These are phyloP conservation scores for Iberis amara DNA, from an alignment of 441 rosid genomes.

Conservation along the genomic window DNA sequence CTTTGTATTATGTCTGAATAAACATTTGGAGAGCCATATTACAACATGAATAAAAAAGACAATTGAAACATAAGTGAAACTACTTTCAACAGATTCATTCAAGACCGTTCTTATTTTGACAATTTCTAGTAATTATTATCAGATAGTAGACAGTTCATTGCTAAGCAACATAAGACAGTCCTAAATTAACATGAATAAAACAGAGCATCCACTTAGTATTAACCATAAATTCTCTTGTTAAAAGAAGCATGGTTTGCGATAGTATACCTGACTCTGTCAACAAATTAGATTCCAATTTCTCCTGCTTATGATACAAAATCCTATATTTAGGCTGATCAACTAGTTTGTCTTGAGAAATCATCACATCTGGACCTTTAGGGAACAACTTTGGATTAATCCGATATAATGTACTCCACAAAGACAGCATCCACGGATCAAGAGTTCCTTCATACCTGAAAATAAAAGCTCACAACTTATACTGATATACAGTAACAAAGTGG, in stretches of 20 bases:
- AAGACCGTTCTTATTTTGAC: neutral
- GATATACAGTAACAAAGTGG: neutral
- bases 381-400: conserved; percentile 53
- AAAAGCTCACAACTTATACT: conserved; percentile 3
- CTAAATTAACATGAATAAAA: neutral
- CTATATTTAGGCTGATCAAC: conserved; percentile 61
- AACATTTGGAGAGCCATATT: conserved; percentile 19
- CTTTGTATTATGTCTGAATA: conserved; percentile 51
- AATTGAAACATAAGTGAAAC: conserved; percentile 3
- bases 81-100: conserved; percentile 6
- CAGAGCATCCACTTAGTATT: neutral
- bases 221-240: neutral
- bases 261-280: conserved; percentile 44
- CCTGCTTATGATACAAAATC: conserved; percentile 42
- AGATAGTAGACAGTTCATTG: neutral
- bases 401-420: conserved; percentile 63
- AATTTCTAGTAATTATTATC: conserved; percentile 13
- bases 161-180: no score
- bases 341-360: conserved; percentile 39
- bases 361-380: conserved; percentile 61
- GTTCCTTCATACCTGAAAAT: conserved; percentile 77
- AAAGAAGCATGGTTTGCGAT: neutral
- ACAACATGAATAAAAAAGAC: neutral
- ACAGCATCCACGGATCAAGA: conserved; percentile 88
- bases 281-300: conserved; percentile 26